phyloP scores from a whole-genome alignment of 208 protist genomes.

The Leishmania major region DNA sequence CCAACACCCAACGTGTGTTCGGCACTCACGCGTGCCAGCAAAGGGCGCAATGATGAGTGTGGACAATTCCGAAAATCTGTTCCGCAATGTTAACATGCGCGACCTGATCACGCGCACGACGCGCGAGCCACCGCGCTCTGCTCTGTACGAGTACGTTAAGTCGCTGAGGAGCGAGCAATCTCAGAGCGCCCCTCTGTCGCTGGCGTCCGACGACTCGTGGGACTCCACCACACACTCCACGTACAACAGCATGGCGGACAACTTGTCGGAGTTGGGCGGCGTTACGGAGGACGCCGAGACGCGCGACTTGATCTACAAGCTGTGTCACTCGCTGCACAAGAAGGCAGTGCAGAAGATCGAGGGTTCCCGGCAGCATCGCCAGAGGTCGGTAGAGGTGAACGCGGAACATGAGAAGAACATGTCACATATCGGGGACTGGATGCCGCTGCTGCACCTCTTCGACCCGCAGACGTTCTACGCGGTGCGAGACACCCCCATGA shows the following conservation, averaged over 20 bases:
- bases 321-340: constrained; percentile 76
- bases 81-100: constrained; percentile 29
- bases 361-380: constrained; percentile 28
- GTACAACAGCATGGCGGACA: constrained; percentile 30
- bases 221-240: constrained; percentile 47
- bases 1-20: no score
- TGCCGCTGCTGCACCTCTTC: constrained; percentile 84
- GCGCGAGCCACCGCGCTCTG: constrained; percentile 32
- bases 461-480: constrained; percentile 72
- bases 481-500: constrained; percentile 18
- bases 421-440: constrained; percentile 73
- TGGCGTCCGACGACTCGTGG: constrained; percentile 62
- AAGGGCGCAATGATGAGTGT: not conserved
- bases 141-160: constrained; percentile 54
- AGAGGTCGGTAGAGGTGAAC: constrained; percentile 33
- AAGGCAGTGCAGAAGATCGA: constrained; percentile 56
- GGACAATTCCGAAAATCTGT: constrained; percentile 8
- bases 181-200: constrained; percentile 25
- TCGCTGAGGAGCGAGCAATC: constrained; percentile 17
- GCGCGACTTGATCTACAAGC: constrained; percentile 68
- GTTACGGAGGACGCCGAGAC: constrained; percentile 38
- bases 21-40: not conserved
- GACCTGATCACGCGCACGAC: constrained; percentile 24
- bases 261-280: constrained; percentile 19
- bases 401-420: constrained; percentile 69